Percentiles rank a stretch among this genome's conserved stretches.
These are phyloP conservation scores for Blastobotrys indianensis DNA, from an alignment of 1,139 yeast species.

Conservation along the genomic window DNA sequence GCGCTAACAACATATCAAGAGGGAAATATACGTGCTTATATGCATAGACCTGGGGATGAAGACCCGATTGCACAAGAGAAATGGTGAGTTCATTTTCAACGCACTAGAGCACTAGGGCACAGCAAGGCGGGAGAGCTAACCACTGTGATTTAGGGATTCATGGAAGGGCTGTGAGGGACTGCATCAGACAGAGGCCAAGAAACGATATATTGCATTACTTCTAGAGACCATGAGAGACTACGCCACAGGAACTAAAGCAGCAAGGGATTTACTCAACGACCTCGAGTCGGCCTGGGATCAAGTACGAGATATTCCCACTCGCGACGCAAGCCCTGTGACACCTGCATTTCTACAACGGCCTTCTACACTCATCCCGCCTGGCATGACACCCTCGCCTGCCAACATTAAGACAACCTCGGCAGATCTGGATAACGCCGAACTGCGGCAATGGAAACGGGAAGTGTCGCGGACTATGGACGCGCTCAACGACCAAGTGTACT, in stretches of 20 bases:
- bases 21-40: slow-evolving; percentile 60
- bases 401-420: slow-evolving; percentile 1
- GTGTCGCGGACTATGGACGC: slow-evolving; percentile 31
- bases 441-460: slow-evolving; percentile 28
- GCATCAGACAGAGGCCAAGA: slow-evolving; percentile 66
- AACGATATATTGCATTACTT: slow-evolving; percentile 58
- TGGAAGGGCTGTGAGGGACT: slow-evolving; percentile 76
- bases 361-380: neutral
- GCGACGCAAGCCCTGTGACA: slow-evolving; percentile 1
- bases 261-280: slow-evolving; percentile 59
- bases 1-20: slow-evolving; percentile 64
- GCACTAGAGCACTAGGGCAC: no score
- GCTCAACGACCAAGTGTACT: slow-evolving; percentile 27
- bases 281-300: slow-evolving; percentile 72
- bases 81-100: neutral
- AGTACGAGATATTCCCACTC: slow-evolving; percentile 45
- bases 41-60: slow-evolving; percentile 3
- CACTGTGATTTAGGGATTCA: slow-evolving; percentile 46
- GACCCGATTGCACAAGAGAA: slow-evolving; percentile 5
- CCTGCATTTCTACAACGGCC: no score
- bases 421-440: slow-evolving; percentile 14
- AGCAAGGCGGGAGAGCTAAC: no score
- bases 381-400: neutral
- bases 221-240: slow-evolving; percentile 63
- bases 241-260: slow-evolving; percentile 63